phyloP scores from a whole-genome alignment of 192 early-diverging fungal genomes.

The Phlyctochytrium bullatum region DNA sequence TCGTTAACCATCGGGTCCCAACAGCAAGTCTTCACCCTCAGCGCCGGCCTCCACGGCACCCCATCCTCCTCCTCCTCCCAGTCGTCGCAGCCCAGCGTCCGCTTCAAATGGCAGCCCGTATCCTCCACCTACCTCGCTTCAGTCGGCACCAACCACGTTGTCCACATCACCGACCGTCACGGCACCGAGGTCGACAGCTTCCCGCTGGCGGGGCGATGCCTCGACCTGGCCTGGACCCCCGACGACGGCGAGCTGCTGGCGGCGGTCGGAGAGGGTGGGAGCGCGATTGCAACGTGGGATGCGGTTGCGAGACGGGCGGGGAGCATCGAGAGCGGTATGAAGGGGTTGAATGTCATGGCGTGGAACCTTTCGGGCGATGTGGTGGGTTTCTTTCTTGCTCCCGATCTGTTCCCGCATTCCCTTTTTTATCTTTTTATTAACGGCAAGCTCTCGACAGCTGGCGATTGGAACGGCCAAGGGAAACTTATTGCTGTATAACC shows the following conservation, averaged over 20 bases:
- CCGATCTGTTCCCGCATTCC: slow-evolving; percentile 4
- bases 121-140: slow-evolving; percentile 31
- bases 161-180: slow-evolving; percentile 34
- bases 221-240: slow-evolving; percentile 34
- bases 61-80: slow-evolving; percentile 4
- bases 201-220: slow-evolving; percentile 32
- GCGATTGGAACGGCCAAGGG: slow-evolving; percentile 47
- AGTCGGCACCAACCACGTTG: slow-evolving; percentile 22
- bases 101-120: slow-evolving; percentile 39
- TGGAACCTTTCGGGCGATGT: slow-evolving; percentile 42
- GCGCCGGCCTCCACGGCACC: slow-evolving; percentile 9
- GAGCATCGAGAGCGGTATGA: slow-evolving; percentile 38
- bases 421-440: background rate
- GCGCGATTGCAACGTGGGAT: slow-evolving; percentile 37
- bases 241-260: slow-evolving; percentile 42
- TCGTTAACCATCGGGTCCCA: background rate
- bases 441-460: slow-evolving; percentile 21
- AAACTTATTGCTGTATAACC: slow-evolving; percentile 47
- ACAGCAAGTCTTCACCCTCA: slow-evolving; percentile 22
- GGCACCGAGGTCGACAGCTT: slow-evolving; percentile 31
- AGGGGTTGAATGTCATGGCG: slow-evolving; percentile 28
- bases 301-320: slow-evolving; percentile 21
- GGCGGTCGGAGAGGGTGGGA: slow-evolving; percentile 23
- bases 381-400: slow-evolving; percentile 26
- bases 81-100: slow-evolving; percentile 9